Conservation (phyloP, 768 basidiomycete genomes). For the Auricularia cornea region DNA sequence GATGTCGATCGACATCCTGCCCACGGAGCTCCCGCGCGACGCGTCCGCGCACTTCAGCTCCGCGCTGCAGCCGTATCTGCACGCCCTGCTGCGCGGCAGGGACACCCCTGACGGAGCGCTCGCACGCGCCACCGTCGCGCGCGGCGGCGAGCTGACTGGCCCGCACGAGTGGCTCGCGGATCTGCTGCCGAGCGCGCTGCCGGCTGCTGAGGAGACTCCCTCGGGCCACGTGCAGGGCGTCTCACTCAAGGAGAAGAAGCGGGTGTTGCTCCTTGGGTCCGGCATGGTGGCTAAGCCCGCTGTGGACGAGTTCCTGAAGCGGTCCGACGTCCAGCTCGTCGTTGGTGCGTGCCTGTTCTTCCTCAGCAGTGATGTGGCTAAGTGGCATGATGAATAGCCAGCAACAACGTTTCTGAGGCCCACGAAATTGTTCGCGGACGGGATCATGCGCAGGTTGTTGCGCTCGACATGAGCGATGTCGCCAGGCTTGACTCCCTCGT, state of each 20-base stretch:
- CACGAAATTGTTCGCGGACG: slow-evolving; percentile 32
- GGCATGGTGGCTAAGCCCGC: slow-evolving; percentile 96
- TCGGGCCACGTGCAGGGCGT: slow-evolving; percentile 2
- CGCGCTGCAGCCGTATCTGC: slow-evolving; percentile 60
- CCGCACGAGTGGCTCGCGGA: slow-evolving; percentile 52
- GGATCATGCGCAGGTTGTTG: slow-evolving; percentile 44
- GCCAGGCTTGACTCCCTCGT: slow-evolving; percentile 43
- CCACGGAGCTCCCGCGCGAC: slow-evolving; percentile 73
- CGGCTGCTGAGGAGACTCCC: slow-evolving; percentile 2
- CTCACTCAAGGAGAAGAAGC: slow-evolving; percentile 24
- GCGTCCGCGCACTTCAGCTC: slow-evolving; percentile 70
- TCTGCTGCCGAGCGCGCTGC: slow-evolving; percentile 35
- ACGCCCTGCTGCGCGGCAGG: slow-evolving; percentile 35
- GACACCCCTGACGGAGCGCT: slow-evolving; percentile 37
- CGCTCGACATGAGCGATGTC: slow-evolving; percentile 50
- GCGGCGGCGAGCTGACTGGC: slow-evolving; percentile 43
- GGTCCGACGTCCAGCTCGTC: slow-evolving; percentile 56
- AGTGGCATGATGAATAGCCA: slow-evolving; percentile 37
- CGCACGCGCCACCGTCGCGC: slow-evolving; percentile 63
- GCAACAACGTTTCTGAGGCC: slow-evolving; percentile 59
- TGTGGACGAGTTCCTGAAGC: slow-evolving; percentile 59
- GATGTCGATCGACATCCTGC: slow-evolving; percentile 89
- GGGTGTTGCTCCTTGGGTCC: slow-evolving; percentile 75
- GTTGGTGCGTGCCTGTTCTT: slow-evolving; percentile 52
- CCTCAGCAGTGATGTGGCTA: background rate